Evolutionary conservation across 495 filamentous ascomycete genomes (phyloP), one percentile per base, ranked within the genome.

Genomic region (Penicillium psychrofluorescens): DNA sequence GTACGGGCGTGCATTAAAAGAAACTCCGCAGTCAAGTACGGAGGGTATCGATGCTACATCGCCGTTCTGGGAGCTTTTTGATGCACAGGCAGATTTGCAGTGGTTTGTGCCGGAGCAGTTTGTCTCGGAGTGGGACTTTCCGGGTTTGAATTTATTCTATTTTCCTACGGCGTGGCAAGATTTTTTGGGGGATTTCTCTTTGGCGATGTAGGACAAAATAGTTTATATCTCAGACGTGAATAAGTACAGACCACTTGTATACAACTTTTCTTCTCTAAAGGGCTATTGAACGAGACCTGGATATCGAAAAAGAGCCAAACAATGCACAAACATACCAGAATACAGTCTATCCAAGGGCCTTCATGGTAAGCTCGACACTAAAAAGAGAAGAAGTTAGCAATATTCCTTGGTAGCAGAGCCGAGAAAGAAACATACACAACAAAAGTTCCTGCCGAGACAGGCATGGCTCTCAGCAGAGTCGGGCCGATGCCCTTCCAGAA

Each of bases 401-500:
- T 31, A 10, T 13, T 13, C 38, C 31, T 12, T 27, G 16, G 34
- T 12, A 35, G 38, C 6, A 11, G 31, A 9, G 32, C 22, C 1
- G 2, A 14, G 30, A 33, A 16, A 30, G 38, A 44, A 48, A 71
- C 69, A 37, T 69, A 73, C 62, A 91, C 88, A 48, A 87, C 87
- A 75, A 98, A 98, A 35, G 92, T 98, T 37, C 91, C 91, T 14
- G 92, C 92, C 55, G 86, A 91, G 28, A 98, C 94, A 16, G 92
- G 92, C 94, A 97, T 94, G 37, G 92, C 94, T 61, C 92, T 88
- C 64, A 95, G 64, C 59, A 96, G 63, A 46, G 92, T 97, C n/a
- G 92, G 92, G 7, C 77, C 89, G 45, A 98, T 77, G 11, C 94
- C 92, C 76, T 86, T 95, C 90, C 90, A 97, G 71, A 98, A 97